Conservation (phyloP, 495 filamentous ascomycete species). For the Wilcoxina mikolae region DNA sequence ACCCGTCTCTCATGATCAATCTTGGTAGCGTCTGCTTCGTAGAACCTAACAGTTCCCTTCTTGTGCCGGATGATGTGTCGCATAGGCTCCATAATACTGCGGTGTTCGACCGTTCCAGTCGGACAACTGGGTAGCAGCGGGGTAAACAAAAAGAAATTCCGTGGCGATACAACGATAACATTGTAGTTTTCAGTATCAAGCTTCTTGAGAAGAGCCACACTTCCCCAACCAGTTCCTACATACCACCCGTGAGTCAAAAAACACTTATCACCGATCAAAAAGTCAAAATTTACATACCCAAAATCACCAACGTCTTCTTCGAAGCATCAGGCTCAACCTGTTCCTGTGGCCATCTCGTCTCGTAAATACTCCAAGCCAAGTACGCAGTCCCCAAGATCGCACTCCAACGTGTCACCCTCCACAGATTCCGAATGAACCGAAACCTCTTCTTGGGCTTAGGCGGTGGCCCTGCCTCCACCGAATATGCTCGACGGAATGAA, state of each 20-base stretch:
- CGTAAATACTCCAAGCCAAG: slow-evolving; percentile 66
- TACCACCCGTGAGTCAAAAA: not conserved
- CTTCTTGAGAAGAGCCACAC: slow-evolving; percentile 92
- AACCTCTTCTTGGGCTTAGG: slow-evolving; percentile 30
- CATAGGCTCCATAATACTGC: slow-evolving; percentile 98
- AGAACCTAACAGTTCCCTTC: slow-evolving; percentile 80
- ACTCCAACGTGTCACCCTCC: slow-evolving; percentile 61
- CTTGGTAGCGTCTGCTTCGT: slow-evolving; percentile 95
- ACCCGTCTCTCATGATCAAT: slow-evolving; percentile 86
- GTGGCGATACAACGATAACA: slow-evolving; percentile 86
- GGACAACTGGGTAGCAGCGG: slow-evolving; percentile 93
- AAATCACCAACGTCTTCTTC: slow-evolving; percentile 95
- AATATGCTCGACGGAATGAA: slow-evolving; percentile 32
- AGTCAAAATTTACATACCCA: slow-evolving; percentile 47
- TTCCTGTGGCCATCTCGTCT: slow-evolving; percentile 62
- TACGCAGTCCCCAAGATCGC: slow-evolving; percentile 51
- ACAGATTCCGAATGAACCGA: slow-evolving; percentile 48
- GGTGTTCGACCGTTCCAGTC: slow-evolving; percentile 92
- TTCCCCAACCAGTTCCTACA: slow-evolving; percentile 80
- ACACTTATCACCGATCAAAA: not conserved
- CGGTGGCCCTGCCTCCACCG: slow-evolving; percentile 27
- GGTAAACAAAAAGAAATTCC: slow-evolving; percentile 99
- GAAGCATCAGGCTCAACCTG: slow-evolving; percentile 64
- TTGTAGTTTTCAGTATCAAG: slow-evolving; percentile 98
- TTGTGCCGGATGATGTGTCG: slow-evolving; percentile 89